Percentiles rank a stretch among this genome's conserved stretches.
These are phyloP conservation scores for Erodium chrysanthum DNA, from an alignment of 441 rosid species.

Conservation along the genomic window DNA sequence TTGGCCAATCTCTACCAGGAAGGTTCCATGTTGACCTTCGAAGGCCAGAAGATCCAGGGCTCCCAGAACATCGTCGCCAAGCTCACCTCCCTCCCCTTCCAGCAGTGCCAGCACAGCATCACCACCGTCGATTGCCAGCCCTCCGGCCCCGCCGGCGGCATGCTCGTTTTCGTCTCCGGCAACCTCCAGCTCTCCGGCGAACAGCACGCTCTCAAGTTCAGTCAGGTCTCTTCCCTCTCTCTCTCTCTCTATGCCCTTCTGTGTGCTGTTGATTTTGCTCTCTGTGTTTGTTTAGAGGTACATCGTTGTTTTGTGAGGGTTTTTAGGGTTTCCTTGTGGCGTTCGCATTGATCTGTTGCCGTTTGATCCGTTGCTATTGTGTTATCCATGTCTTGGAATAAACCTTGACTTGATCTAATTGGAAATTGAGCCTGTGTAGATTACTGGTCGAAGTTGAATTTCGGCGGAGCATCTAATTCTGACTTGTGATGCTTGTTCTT, in stretches of 20 bases:
- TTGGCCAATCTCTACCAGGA: constrained; percentile 72
- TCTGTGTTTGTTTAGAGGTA: too few relatives aligned
- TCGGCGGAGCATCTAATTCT: background rate
- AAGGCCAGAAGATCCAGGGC: constrained; percentile 89
- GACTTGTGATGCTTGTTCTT: background rate
- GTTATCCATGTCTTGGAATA: background rate
- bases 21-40: constrained; percentile 80
- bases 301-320: too few relatives aligned
- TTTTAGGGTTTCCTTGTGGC: too few relatives aligned
- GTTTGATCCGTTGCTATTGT: background rate
- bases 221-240: constrained; percentile 43
- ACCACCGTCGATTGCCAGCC: constrained; percentile 92
- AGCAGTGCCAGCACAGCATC: constrained; percentile 79
- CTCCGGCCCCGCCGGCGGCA: constrained; percentile 74
- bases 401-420: background rate
- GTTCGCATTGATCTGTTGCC: background rate
- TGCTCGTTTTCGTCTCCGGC: constrained; percentile 92
- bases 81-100: constrained; percentile 71
- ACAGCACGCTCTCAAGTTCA: constrained; percentile 87
- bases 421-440: background rate
- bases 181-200: constrained; percentile 85
- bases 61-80: constrained; percentile 72
- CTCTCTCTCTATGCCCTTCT: background rate
- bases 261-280: too few relatives aligned
- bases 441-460: background rate